These are phyloP conservation scores for Graphiopsis chlorocephala DNA, from an alignment of 2,329 filamentous ascomycete genomes.

Conservation along the genomic window DNA sequence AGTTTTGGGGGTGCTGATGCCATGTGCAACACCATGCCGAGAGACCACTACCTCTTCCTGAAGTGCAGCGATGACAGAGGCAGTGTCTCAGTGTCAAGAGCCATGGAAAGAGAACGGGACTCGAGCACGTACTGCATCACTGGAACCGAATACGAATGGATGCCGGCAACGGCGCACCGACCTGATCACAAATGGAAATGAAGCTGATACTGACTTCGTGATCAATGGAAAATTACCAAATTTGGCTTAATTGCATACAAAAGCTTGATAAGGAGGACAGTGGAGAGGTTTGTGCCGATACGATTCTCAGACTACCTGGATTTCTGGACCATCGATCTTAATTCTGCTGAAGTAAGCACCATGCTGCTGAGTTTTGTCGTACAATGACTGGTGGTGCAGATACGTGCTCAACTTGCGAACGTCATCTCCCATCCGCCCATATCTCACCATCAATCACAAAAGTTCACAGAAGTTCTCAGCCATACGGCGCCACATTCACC, in stretches of 20 bases:
- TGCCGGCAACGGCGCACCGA: not conserved
- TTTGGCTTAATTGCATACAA: not conserved
- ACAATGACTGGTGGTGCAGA: not conserved
- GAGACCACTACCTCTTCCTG: not conserved
- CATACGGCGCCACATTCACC: not conserved
- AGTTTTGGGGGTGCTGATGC: not conserved
- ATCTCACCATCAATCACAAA: not conserved
- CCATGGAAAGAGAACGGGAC: not conserved
- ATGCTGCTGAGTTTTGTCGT: not conserved
- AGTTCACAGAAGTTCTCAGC: not conserved
- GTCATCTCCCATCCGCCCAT: not conserved
- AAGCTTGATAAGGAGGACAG: not conserved
- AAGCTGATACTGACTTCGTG: not conserved
- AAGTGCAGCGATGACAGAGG: not conserved
- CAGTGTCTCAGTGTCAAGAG: not conserved
- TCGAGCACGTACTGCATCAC: slow-evolving; percentile 1
- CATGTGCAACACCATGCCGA: not conserved
- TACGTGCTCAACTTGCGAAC: not conserved
- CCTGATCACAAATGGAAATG: not conserved
- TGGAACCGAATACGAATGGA: not conserved
- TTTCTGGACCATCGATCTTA: not conserved
- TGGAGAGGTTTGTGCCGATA: not conserved
- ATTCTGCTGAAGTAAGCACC: not conserved
- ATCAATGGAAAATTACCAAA: not conserved
- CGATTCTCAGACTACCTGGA: not conserved